Conservation (phyloP, 1,284 basidiomycete genomes). For the Ustilago curta region DNA sequence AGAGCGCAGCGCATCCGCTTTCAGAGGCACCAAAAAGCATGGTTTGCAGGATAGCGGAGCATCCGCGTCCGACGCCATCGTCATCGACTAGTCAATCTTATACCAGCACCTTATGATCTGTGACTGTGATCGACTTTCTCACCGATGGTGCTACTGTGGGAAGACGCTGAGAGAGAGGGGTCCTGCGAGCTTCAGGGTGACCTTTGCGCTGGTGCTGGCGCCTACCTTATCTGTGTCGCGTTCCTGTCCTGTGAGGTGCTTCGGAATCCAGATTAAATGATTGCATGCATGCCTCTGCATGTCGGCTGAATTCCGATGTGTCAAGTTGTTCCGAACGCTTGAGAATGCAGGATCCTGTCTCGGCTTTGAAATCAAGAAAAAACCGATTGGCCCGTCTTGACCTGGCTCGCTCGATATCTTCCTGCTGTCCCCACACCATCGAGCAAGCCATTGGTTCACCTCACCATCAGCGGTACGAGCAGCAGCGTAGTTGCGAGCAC, state of each 20-base stretch:
- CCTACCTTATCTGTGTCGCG: neutral
- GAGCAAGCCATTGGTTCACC: too few species aligned
- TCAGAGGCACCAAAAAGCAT: neutral
- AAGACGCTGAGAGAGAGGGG: neutral
- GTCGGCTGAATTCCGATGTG: constrained; percentile 3
- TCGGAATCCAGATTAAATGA: neutral
- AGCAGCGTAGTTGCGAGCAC: too few species aligned
- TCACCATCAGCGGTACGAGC: too few species aligned
- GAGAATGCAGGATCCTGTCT: neutral
- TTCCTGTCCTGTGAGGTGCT: constrained; percentile 1
- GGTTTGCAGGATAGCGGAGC: constrained; percentile 11
- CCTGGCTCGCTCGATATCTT: constrained; percentile 5
- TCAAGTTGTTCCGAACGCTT: constrained; percentile 3
- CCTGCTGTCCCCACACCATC: too few species aligned
- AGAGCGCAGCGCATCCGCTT: neutral
- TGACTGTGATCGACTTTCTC: neutral
- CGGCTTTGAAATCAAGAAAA: neutral
- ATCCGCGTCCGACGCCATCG: constrained; percentile 17
- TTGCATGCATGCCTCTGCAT: neutral
- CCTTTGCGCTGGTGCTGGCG: neutral
- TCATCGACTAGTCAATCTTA: constrained; percentile 17
- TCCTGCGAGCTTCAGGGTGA: neutral
- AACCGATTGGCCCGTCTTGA: neutral
- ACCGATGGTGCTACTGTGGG: neutral
- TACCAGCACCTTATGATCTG: neutral